Percentiles rank a stretch among this genome's conserved stretches.
Evolutionary conservation across 768 basidiomycete genomes (phyloP).

Genomic region (Tulasnella sp.): DNA sequence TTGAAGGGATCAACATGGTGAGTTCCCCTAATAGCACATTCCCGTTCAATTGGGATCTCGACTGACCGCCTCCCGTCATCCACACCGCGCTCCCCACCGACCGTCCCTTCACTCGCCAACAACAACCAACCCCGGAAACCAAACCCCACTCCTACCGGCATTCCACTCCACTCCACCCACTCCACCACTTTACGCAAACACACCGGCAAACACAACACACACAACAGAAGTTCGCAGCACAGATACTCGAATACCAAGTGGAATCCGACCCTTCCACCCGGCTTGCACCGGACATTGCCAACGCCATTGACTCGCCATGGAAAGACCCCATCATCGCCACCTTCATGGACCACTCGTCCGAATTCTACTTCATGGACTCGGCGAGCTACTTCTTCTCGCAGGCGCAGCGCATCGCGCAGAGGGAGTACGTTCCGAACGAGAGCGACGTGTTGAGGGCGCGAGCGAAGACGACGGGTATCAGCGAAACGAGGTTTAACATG

Average conservation of each 20-base stretch:
- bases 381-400: constrained; percentile 48
- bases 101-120: too few species aligned
- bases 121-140: too few species aligned
- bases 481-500: constrained; percentile 53
- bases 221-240: constrained; percentile 46
- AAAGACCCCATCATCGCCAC: constrained; percentile 53
- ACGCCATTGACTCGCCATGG: constrained; percentile 50
- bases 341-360: constrained; percentile 46
- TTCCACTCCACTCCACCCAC: too few species aligned
- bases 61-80: constrained; percentile 44
- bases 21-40: constrained; percentile 24
- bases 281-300: constrained; percentile 47
- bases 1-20: constrained; percentile 62
- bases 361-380: constrained; percentile 12
- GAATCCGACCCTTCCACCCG: constrained; percentile 42
- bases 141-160: too few species aligned
- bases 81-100: constrained; percentile 38
- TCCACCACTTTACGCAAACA: too few species aligned
- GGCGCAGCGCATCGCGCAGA: constrained; percentile 48
- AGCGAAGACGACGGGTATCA: constrained; percentile 55
- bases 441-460: constrained; percentile 51
- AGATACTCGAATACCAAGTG: constrained; percentile 50
- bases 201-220: too few species aligned
- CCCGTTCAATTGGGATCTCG: constrained; percentile 48
- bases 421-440: constrained; percentile 51